A percentile compares a stretch with the other conserved stretches of the same genome.
Evolutionary conservation across 1,284 basidiomycete genomes (phyloP).

Genomic region (Ustilago cynodontis): DNA sequence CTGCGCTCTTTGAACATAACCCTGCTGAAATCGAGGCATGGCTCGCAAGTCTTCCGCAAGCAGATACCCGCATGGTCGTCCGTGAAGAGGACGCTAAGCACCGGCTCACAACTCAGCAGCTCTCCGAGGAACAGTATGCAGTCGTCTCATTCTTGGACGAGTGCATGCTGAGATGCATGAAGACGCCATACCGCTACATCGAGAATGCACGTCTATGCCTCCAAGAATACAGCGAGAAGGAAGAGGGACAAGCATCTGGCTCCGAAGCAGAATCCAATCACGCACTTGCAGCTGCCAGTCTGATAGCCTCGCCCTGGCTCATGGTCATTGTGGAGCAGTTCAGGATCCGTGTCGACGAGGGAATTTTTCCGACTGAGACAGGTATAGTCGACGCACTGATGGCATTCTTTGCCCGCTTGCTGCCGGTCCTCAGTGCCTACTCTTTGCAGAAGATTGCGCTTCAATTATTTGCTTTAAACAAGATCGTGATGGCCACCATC

Average conservation of each 20-base stretch:
- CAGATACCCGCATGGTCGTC: conserved; percentile 67
- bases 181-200: conserved; percentile 87
- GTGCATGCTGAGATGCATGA: conserved; percentile 84
- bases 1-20: conserved; percentile 86
- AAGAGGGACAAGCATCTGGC: too few relatives aligned
- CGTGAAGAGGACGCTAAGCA: conserved; percentile 1
- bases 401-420: conserved; percentile 46
- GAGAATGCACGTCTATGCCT: conserved; percentile 75
- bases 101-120: not conserved
- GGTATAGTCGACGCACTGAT: conserved; percentile 25
- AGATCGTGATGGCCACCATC: too few relatives aligned
- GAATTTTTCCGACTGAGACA: conserved; percentile 24
- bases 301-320: conserved; percentile 50
- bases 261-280: not conserved
- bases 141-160: conserved; percentile 85
- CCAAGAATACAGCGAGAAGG: conserved; percentile 26
- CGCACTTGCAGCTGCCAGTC: conserved; percentile 1
- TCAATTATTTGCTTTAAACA: too few relatives aligned
- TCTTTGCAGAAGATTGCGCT: conserved; percentile 22
- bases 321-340: conserved; percentile 56
- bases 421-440: conserved; percentile 40
- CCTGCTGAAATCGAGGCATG: conserved; percentile 80
- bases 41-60: conserved; percentile 75
- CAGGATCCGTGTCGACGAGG: conserved; percentile 50
- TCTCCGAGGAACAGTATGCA: conserved; percentile 73